Evolutionary conservation across 441 rosid species (phyloP).

Genomic region (Euphorbia corollata): DNA sequence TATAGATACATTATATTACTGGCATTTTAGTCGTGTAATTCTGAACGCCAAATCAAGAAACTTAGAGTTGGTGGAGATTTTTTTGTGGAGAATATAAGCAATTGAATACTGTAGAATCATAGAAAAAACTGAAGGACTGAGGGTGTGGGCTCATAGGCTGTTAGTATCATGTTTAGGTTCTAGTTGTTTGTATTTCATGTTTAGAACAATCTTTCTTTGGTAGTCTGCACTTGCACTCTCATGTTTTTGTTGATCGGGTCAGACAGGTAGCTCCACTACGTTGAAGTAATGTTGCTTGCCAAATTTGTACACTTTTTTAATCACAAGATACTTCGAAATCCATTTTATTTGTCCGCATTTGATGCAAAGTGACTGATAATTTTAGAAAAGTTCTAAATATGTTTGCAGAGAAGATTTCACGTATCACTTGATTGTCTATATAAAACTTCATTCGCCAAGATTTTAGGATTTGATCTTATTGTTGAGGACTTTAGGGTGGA

Average conservation of each 20-base stretch:
- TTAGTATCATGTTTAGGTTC: not conserved
- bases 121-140: not conserved
- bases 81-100: not conserved
- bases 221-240: not conserved
- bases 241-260: slow-evolving; percentile 4
- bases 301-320: not conserved
- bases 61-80: not conserved
- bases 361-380: not conserved
- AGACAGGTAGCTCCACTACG: not conserved
- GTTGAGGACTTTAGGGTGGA: not conserved
- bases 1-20: not conserved
- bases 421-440: slow-evolving; percentile 1
- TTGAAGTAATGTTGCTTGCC: not conserved
- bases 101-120: not conserved
- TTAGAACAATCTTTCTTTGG: not conserved
- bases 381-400: not conserved
- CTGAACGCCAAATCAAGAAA: slow-evolving; percentile 1
- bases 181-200: not conserved
- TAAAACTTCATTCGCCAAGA: not conserved
- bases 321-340: not conserved
- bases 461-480: not conserved
- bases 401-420: not conserved
- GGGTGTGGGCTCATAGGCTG: not conserved
- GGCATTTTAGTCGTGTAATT: not conserved
- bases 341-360: no score